phyloP scores from a whole-genome alignment of 179 eudicot species.

The Heliamphora pulchella region DNA sequence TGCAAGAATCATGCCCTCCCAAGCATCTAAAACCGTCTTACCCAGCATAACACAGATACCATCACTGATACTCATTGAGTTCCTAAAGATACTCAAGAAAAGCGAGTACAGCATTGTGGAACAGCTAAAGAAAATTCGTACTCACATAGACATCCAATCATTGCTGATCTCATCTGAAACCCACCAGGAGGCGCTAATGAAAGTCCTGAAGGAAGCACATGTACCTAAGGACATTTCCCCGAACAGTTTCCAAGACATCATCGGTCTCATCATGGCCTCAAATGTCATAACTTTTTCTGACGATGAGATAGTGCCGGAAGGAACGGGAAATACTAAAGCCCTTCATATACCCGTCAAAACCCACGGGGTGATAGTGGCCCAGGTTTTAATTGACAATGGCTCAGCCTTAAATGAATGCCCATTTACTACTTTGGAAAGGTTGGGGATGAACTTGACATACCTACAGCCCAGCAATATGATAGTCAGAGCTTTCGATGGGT shows the following conservation, averaged over 20 bases:
- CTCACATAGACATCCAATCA: not conserved
- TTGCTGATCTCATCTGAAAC: not conserved
- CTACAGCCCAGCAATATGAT: not conserved
- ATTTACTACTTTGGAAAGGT: not conserved
- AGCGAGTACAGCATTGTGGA: not conserved
- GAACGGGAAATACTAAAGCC: not conserved
- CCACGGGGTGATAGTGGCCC: not conserved
- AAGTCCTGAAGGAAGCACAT: not conserved
- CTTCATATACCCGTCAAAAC: not conserved
- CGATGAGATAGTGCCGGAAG: not conserved
- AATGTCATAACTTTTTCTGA: not conserved
- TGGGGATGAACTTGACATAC: not conserved
- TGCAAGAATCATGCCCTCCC: no score
- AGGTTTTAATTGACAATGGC: not conserved
- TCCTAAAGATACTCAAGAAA: not conserved
- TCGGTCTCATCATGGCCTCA: not conserved
- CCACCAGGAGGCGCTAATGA: not conserved
- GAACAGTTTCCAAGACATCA: not conserved
- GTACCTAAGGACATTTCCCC: not conserved
- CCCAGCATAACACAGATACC: not conserved
- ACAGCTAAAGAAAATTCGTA: not conserved
- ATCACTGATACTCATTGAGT: not conserved
- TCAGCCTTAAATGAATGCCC: not conserved
- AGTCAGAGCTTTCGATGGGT: not conserved
- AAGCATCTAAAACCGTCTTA: no score